Evolutionary conservation across 176 grass and related monocot species (phyloP).

Genomic region (Triticum dicoccoides): DNA sequence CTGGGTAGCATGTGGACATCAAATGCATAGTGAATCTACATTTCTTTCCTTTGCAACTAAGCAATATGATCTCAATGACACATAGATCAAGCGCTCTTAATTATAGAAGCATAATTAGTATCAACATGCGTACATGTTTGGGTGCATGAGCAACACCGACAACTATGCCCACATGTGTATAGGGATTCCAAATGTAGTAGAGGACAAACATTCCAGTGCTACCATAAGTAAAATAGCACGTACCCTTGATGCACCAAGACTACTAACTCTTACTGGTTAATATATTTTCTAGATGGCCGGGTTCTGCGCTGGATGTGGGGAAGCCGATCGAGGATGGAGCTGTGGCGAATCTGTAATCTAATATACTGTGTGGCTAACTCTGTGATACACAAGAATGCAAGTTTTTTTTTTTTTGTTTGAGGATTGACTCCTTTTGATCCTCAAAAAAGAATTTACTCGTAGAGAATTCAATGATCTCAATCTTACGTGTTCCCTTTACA

Average conservation of each 20-base stretch:
- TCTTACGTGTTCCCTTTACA: neutral
- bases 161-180: slow-evolving; percentile 13
- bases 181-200: slow-evolving; percentile 45
- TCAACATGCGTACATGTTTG: neutral
- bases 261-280: neutral
- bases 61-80: neutral
- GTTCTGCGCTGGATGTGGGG: neutral
- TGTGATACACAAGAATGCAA: neutral
- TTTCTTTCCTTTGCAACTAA: neutral
- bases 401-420: too few species aligned
- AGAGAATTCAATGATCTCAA: too few species aligned
- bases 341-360: neutral
- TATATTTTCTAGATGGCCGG: neutral
- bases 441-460: too few species aligned
- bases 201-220: slow-evolving; percentile 39
- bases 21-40: neutral
- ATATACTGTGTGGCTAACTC: neutral
- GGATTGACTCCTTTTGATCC: too few species aligned
- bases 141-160: neutral
- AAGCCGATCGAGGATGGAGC: neutral
- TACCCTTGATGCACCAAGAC: neutral
- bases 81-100: neutral
- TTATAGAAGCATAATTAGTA: neutral
- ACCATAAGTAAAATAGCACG: slow-evolving; percentile 15
- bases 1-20: neutral